Base-by-base conservation (phyloP, 2,329 filamentous ascomycete species). In the Xylariaceae sp. region DNA sequence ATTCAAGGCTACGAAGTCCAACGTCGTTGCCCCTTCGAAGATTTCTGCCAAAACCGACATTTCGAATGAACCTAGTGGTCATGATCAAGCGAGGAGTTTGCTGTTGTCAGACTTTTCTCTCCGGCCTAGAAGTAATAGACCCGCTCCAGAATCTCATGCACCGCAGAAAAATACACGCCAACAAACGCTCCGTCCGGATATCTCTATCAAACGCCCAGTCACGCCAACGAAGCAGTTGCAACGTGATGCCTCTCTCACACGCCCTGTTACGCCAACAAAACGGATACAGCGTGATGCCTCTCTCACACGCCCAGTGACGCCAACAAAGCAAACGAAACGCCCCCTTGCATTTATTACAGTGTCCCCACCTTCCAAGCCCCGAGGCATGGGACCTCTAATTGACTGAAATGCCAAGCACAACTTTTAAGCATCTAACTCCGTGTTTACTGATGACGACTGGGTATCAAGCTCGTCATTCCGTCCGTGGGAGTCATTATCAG, bases 1-100 rank as follows among this genome's bases (percentile, higher is more conserved):
- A 2, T 71, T 72, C 62, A 71, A 71, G 64, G 64, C 69, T 45
- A 68, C 65, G 42, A 67, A 71, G 58, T 60, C 65, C 7, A 64
- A 61, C 13, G 35, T 58, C 13, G 49, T 44, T 9, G 53, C 48
- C 8, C 37, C 58, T 35, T 53, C 64, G n/a, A 72, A 72, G 55
- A 11, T 67, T 5, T 66, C 68, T 3, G 59, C 62, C 3, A 72
- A 72, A 59, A 67, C 69, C 44, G 53, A 56, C n/a, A 60, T 63
- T 37, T 66, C 68, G 18, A 50, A 51, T 15, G 65, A 67, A 53
- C 52, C 62, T 8, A 53, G 58, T 7, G 49, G 61, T 13, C 18
- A 57, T 6, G 60, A 58, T 34, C 48, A 61, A 2, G 56, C 53
- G 9, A 58, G 62, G 50, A 62, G 48, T 15, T 57, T 66, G 4